Evolutionary conservation across 2,329 filamentous ascomycete species (phyloP).

Genomic region (Aureobasidium lini): DNA sequence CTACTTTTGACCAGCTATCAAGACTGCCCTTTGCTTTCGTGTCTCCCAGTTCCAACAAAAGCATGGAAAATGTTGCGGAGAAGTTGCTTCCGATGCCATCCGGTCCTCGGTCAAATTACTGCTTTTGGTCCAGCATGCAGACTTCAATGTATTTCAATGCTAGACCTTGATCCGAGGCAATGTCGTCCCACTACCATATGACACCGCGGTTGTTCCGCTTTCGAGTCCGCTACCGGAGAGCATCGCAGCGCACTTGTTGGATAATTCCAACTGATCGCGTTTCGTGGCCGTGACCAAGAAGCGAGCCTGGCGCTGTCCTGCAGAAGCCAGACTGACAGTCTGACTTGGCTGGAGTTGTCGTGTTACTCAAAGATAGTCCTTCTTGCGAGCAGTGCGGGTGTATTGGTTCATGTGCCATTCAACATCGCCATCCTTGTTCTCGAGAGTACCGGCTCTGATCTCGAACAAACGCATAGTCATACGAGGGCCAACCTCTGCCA

Average conservation of each 20-base stretch:
- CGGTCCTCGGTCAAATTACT: background rate
- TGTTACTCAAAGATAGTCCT: constrained; percentile 76
- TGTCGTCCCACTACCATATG: background rate
- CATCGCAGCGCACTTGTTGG: background rate
- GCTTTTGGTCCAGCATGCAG: background rate
- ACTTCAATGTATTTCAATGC: too few species aligned
- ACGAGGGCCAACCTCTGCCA: constrained; percentile 82
- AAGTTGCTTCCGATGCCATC: too few species aligned
- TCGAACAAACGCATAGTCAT: constrained; percentile 98
- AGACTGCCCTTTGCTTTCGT: background rate
- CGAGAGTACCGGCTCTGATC: constrained; percentile 81
- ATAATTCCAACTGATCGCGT: background rate
- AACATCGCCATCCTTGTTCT: constrained; percentile 90
- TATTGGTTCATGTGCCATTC: constrained; percentile 97
- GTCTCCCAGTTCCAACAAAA: too few species aligned
- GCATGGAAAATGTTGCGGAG: too few species aligned
- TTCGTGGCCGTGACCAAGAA: background rate
- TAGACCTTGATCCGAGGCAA: background rate
- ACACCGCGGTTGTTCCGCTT: background rate
- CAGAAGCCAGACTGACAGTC: background rate
- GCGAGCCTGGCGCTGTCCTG: constrained; percentile 4
- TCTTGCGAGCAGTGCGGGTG: constrained; percentile 87
- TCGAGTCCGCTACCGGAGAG: background rate
- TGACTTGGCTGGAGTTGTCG: background rate
- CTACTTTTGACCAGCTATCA: background rate